Base-by-base conservation (phyloP, 208 protist genomes). In the Acanthamoeba polyphaga region DNA sequence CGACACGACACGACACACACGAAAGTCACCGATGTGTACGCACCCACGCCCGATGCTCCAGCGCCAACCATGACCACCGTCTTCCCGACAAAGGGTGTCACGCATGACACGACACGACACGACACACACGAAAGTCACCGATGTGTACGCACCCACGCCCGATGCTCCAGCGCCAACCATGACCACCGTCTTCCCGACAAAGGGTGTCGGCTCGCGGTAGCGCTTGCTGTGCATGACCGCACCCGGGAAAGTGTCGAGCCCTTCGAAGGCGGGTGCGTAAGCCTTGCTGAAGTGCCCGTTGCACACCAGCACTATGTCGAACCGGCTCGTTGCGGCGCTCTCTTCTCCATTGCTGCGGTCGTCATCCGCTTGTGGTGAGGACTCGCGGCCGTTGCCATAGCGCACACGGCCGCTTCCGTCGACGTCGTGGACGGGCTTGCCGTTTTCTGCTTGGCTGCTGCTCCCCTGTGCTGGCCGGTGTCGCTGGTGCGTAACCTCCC, bases 271-370 rank as follows among this genome's bases (percentile, higher is more conserved):
- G 43, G 89, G 89, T 9, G 24, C 34, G 55, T 15, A 46, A 4
- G 89, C 46, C 68, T 93, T 55, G 49, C 49, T 80, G 62, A 93
- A 93, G 68, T 93, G 89, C 24, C 89, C 89, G 29, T 93, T 93
- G 66, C 89, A 93, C 17, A 93, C 64, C 27, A 93, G 74, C 2
- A 84, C n/a, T 9, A 84, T 84, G 34, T 84, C 74, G n/a, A 32
- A 84, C 15, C 10, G 74, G 19, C 13, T 22, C 27, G 74, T 84
- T 3, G 68, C 13, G 2, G 68, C n/a, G 15, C 22, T 22, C 68
- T 76, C 68, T 12, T 76, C 68, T 22, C 68, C 43, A 49, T 6
- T 49, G 43, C 43, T 49, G 43, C 43, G 43, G 43, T 49, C 43
- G 43, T n/a, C n/a, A n/a, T 4, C 43, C 43, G 8, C 43, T 49